Evolutionary conservation across 2,329 filamentous ascomycete genomes (phyloP).

Genomic region (Fusarium sp.): DNA sequence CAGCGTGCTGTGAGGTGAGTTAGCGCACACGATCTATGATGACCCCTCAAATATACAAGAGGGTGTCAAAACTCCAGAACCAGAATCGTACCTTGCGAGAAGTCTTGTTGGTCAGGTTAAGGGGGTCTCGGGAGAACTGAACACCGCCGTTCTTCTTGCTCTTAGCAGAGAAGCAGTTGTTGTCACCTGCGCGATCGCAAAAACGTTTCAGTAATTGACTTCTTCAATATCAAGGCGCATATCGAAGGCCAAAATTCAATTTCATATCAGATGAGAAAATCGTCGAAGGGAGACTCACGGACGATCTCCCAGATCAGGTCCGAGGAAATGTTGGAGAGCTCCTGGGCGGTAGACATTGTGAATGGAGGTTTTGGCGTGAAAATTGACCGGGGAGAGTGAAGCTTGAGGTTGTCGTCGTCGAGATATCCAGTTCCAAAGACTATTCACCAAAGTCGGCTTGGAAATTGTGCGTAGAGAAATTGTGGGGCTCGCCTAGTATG

Average conservation of each 20-base stretch:
- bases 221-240: slow-evolving; percentile 24
- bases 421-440: slow-evolving; percentile 37
- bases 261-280: slow-evolving; percentile 9
- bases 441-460: slow-evolving; percentile 28
- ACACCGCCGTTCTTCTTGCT: slow-evolving; percentile 81
- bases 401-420: slow-evolving; percentile 48
- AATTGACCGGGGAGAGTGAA: slow-evolving; percentile 40
- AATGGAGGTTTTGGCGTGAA: slow-evolving; percentile 46
- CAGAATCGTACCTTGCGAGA: slow-evolving; percentile 78
- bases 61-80: neutral
- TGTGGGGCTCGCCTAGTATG: slow-evolving; percentile 56
- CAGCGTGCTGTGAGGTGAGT: slow-evolving; percentile 75
- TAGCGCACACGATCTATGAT: slow-evolving; percentile 46
- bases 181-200: slow-evolving; percentile 70
- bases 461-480: slow-evolving; percentile 47
- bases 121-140: slow-evolving; percentile 92
- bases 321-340: slow-evolving; percentile 80
- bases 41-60: neutral
- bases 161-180: slow-evolving; percentile 95
- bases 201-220: slow-evolving; percentile 41
- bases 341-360: slow-evolving; percentile 68
- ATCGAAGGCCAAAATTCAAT: slow-evolving; percentile 6
- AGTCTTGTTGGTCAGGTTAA: slow-evolving; percentile 94
- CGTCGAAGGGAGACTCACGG: slow-evolving; percentile 76
- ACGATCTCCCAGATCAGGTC: slow-evolving; percentile 96